Evolutionary conservation across 2,329 filamentous ascomycete species (phyloP), one percentile per base, ranked within the genome.

Genomic region (Colletotrichum tanaceti): DNA sequence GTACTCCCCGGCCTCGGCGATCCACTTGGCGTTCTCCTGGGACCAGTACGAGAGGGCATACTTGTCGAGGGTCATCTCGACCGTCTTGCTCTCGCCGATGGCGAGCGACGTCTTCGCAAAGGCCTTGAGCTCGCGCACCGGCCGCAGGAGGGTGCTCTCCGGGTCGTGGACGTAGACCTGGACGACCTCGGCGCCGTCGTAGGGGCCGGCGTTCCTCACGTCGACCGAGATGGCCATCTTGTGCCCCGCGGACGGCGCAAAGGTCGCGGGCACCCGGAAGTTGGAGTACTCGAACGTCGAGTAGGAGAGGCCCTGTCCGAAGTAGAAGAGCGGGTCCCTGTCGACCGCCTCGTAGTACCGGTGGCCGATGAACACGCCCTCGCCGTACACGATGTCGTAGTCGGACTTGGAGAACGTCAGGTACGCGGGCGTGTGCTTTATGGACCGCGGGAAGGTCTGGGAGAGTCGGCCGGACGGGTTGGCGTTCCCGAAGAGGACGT

Each of bases 281-380:
- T 85, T 80, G 1, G 83, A 85, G 72, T 86, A 85, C 11, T 77
- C 73, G 76, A 95, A 95, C 0, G 82, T 88, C 0, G 92, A 94
- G 79, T 94, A 96, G 18, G 90, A 92, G 1, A 96, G 83, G 2
- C 93, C 93, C 74, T 93, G 90, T 14, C 93, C 93, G 76, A 97
- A 97, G 65, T 90, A 86, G 79, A 94, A 96, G 35, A 91, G 85
- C 0, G 90, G 87, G 0, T 84, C 82, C 5, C 88, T 84, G 43
- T 89, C 84, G n/a, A 86, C 84, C 73, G 87, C 90, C 75, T 96
- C 92, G 77, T 93, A 96, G 81, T 90, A 93, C 24, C 92, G 85
- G 80, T 96, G 96, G 4, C 93, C 93, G 44, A 95, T 84, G 77
- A 93, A 95, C 53, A 96, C 83, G 70, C 93, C 92, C 78, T 96